Percentiles rank a stretch among this genome's conserved stretches.
Conservation (phyloP, 2,329 filamentous ascomycete species). For the Mariannaea elegans region DNA sequence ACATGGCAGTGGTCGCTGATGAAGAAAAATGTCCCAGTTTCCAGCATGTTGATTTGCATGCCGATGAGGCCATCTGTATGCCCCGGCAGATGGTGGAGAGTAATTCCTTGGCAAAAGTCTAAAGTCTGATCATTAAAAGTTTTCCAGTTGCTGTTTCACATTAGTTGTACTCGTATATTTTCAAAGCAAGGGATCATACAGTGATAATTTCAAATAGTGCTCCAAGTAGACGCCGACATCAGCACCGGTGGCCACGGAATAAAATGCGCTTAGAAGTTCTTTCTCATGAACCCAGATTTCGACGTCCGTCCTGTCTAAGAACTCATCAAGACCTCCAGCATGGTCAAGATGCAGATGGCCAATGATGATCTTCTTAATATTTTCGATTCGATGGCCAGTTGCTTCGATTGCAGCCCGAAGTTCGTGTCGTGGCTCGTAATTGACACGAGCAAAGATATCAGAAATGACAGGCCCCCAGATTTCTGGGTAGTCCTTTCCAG, state of each 20-base stretch:
- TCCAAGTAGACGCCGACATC: constrained; percentile 31
- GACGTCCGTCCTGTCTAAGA: constrained; percentile 48
- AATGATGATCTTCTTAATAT: constrained; percentile 56
- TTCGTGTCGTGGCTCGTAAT: constrained; percentile 26
- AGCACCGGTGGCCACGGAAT: constrained; percentile 50
- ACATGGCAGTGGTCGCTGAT: constrained; percentile 46
- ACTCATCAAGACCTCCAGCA: constrained; percentile 57
- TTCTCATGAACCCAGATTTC: constrained; percentile 58
- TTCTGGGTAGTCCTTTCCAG: constrained; percentile 27
- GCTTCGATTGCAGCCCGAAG: constrained; percentile 27
- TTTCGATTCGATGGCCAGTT: constrained; percentile 50
- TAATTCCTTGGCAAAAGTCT: constrained; percentile 34
- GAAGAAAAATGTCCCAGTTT: constrained; percentile 45
- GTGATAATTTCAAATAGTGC: constrained; percentile 26
- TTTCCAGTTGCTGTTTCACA: constrained; percentile 29
- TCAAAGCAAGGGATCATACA: neutral
- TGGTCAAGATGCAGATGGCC: constrained; percentile 59
- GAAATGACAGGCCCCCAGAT: constrained; percentile 27
- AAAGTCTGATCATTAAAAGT: constrained; percentile 28
- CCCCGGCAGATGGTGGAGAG: constrained; percentile 33
- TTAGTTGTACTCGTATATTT: neutral
- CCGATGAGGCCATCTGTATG: constrained; percentile 40
- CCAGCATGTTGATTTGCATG: constrained; percentile 44
- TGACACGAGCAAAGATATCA: constrained; percentile 28
- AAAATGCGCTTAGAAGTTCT: constrained; percentile 56